A percentile compares a stretch with the other conserved stretches of the same genome.
These are phyloP conservation scores for Komagataella kurtzmanii DNA, from an alignment of 805 yeast species.

Conservation along the genomic window DNA sequence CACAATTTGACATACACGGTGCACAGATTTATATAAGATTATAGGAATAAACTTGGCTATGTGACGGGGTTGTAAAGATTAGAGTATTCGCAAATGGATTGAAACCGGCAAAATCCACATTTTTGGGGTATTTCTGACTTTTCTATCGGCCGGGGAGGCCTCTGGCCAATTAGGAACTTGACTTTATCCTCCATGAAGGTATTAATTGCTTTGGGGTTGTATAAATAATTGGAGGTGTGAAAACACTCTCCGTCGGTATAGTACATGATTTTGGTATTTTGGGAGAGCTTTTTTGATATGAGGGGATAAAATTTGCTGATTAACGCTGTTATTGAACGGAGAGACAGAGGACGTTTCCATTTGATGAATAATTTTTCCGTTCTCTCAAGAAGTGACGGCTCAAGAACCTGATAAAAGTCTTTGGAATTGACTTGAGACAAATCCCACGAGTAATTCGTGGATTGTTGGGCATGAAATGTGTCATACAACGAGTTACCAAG, in stretches of 20 bases:
- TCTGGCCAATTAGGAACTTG: background rate
- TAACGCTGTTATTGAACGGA: background rate
- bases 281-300: background rate
- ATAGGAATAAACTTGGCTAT: background rate
- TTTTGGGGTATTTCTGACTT: background rate
- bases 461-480: background rate
- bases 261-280: background rate
- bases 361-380: background rate
- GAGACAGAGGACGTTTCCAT: background rate
- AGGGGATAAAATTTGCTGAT: background rate
- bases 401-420: background rate
- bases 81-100: background rate
- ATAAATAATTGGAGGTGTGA: background rate
- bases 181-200: background rate
- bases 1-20: background rate
- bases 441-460: background rate
- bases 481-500: background rate
- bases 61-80: background rate
- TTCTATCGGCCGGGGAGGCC: background rate
- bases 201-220: background rate
- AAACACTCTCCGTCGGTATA: background rate
- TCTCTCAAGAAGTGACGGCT: constrained; percentile 3
- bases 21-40: background rate
- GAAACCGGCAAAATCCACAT: background rate
- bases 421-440: background rate